Percentiles rank a stretch among this genome's conserved stretches.
Evolutionary conservation across 2,329 filamentous ascomycete species (phyloP).

Genomic region (Bipolaris cookei): DNA sequence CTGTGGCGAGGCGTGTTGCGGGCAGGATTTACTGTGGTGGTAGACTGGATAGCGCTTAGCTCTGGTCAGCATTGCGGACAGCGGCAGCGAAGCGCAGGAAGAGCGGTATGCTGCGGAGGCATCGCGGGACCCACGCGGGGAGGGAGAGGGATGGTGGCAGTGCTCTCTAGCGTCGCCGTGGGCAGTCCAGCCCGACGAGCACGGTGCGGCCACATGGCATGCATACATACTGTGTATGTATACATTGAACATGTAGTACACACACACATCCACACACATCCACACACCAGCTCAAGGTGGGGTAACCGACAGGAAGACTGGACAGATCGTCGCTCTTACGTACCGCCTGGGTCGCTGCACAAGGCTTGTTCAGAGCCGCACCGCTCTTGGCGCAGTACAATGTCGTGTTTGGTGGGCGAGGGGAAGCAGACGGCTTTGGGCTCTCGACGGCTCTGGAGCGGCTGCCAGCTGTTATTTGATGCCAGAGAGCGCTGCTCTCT

Average conservation of each 20-base stretch:
- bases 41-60: slow-evolving; percentile 30
- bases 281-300: neutral
- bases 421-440: neutral
- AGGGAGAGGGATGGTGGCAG: slow-evolving; percentile 33
- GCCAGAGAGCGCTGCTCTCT: neutral
- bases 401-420: slow-evolving; percentile 16
- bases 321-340: slow-evolving; percentile 26
- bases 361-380: slow-evolving; percentile 35
- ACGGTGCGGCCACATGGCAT: slow-evolving; percentile 14
- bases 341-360: slow-evolving; percentile 33
- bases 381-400: slow-evolving; percentile 33
- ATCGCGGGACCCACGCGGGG: slow-evolving; percentile 31
- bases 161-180: slow-evolving; percentile 26
- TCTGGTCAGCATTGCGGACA: slow-evolving; percentile 43
- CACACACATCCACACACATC: neutral
- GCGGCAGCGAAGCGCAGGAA: slow-evolving; percentile 24
- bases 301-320: neutral
- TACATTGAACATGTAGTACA: neutral
- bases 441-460: neutral
- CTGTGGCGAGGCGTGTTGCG: slow-evolving; percentile 18
- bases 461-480: slow-evolving; percentile 6
- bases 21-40: slow-evolving; percentile 14
- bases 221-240: slow-evolving; percentile 8
- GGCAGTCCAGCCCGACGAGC: slow-evolving; percentile 15
- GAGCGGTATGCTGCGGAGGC: slow-evolving; percentile 23